These are phyloP conservation scores for Plectranthus barbatus DNA, from an alignment of 257 asterid genomes.

Conservation along the genomic window DNA sequence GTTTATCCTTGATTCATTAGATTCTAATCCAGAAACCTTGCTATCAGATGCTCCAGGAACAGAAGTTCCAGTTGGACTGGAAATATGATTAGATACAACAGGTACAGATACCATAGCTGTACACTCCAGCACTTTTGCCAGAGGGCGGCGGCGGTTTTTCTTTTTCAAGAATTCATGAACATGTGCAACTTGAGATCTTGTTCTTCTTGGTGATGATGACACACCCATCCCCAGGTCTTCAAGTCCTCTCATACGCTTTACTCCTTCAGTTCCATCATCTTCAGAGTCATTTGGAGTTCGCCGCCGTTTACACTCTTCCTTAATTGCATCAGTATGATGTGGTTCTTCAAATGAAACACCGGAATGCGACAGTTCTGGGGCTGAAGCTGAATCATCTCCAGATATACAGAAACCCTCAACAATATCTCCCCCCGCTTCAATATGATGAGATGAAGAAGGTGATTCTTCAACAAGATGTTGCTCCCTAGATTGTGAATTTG, in stretches of 20 bases:
- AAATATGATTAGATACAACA: conserved; percentile 36
- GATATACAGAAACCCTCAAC: conserved; percentile 28
- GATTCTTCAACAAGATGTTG: conserved; percentile 22
- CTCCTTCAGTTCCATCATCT: conserved; percentile 67
- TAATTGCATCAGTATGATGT: conserved; percentile 19
- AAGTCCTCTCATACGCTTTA: conserved; percentile 75
- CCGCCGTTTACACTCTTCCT: conserved; percentile 31
- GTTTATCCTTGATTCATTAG: conserved; percentile 32
- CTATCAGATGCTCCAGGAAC: conserved; percentile 33
- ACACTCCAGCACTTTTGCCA: conserved; percentile 67
- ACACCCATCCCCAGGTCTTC: conserved; percentile 62
- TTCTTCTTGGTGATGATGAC: conserved; percentile 47
- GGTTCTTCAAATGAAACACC: conserved; percentile 72
- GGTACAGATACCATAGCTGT: conserved; percentile 52
- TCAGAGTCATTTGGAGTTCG: conserved; percentile 67
- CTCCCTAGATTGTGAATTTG: conserved; percentile 25
- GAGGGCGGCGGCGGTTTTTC: conserved; percentile 57
- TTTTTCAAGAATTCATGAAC: conserved; percentile 56
- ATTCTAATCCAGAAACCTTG: conserved; percentile 41
- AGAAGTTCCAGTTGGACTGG: conserved; percentile 37
- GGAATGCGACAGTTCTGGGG: conserved; percentile 51
- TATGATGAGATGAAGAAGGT: conserved; percentile 28
- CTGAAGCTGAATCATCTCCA: conserved; percentile 38
- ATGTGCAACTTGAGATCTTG: conserved; percentile 55
- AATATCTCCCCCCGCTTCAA: conserved; percentile 29